Conservation (phyloP, 768 basidiomycete species). For the Nidularia pulvinata region DNA sequence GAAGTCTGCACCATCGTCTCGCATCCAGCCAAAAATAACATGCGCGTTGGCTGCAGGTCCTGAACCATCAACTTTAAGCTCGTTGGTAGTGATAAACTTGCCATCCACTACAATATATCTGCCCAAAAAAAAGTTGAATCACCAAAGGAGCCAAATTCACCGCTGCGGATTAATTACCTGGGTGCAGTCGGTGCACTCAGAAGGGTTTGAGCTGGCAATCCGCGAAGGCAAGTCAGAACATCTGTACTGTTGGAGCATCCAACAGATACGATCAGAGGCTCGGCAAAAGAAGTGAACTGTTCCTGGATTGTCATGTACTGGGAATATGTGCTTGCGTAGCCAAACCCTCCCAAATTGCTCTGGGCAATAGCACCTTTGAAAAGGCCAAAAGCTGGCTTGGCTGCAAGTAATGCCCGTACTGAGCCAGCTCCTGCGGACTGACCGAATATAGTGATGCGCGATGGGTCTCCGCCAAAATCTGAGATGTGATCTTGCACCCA, state of each 20-base stretch:
- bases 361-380: conserved; percentile 38
- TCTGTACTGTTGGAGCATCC: conserved; percentile 32
- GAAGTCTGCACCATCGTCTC: conserved; percentile 49
- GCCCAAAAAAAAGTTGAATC: not conserved
- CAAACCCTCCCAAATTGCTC: conserved; percentile 48
- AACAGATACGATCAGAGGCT: conserved; percentile 30
- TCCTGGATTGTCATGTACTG: conserved; percentile 45
- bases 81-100: conserved; percentile 34
- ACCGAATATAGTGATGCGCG: conserved; percentile 50
- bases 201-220: conserved; percentile 27
- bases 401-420: conserved; percentile 33
- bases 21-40: conserved; percentile 49
- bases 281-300: conserved; percentile 29
- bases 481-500: conserved; percentile 51
- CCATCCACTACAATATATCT: conserved; percentile 47
- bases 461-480: conserved; percentile 58
- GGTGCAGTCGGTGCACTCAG: conserved; percentile 32
- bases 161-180: conserved; percentile 6
- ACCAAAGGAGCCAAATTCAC: not conserved
- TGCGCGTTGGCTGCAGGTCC: conserved; percentile 40
- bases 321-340: conserved; percentile 47
- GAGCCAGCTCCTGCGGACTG: conserved; percentile 53
- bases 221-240: conserved; percentile 34
- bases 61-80: conserved; percentile 34
- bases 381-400: conserved; percentile 29